phyloP scores from a whole-genome alignment of 2,329 filamentous ascomycete genomes.

The Tolypocladium tundrense region DNA sequence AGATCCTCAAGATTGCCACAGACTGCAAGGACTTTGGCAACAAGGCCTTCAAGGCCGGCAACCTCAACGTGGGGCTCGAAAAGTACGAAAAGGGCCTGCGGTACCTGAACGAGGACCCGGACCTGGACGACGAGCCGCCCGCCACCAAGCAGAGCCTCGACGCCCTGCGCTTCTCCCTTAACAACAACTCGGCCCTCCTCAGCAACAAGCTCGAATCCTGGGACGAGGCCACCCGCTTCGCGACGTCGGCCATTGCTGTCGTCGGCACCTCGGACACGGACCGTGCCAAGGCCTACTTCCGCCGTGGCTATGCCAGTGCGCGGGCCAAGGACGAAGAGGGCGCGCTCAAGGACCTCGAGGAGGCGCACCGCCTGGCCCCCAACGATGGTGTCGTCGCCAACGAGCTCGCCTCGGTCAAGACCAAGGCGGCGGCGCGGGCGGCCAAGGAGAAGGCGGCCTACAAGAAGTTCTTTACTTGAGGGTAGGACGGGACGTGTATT shows the following conservation, averaged over 20 bases:
- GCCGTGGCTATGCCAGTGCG: constrained; percentile 65
- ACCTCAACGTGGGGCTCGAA: constrained; percentile 60
- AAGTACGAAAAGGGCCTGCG: constrained; percentile 94
- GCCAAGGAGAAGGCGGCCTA: constrained; percentile 90
- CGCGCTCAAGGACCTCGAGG: constrained; percentile 63
- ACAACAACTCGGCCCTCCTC: constrained; percentile 81
- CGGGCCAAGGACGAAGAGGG: constrained; percentile 76
- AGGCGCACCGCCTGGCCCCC: constrained; percentile 66
- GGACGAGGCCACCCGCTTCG: constrained; percentile 59
- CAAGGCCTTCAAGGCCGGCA: constrained; percentile 75
- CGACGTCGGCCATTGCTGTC: constrained; percentile 63
- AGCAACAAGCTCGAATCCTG: constrained; percentile 70
- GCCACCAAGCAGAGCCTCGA: constrained; percentile 58
- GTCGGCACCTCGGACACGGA: constrained; percentile 60
- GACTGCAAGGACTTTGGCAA: constrained; percentile 91
- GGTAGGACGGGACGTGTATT: neutral
- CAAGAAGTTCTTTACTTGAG: constrained; percentile 72
- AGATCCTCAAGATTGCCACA: constrained; percentile 67
- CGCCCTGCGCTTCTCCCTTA: constrained; percentile 70
- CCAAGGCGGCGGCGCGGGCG: constrained; percentile 57
- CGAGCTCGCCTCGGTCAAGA: constrained; percentile 72
- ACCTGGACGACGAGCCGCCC: constrained; percentile 59
- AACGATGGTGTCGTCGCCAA: constrained; percentile 63
- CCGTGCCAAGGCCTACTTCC: constrained; percentile 80
- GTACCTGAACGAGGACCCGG: constrained; percentile 79